Evolutionary conservation across 306 rosid genomes (phyloP), one percentile per base, ranked within the genome.

Genomic region (Fragaria ananassa): DNA sequence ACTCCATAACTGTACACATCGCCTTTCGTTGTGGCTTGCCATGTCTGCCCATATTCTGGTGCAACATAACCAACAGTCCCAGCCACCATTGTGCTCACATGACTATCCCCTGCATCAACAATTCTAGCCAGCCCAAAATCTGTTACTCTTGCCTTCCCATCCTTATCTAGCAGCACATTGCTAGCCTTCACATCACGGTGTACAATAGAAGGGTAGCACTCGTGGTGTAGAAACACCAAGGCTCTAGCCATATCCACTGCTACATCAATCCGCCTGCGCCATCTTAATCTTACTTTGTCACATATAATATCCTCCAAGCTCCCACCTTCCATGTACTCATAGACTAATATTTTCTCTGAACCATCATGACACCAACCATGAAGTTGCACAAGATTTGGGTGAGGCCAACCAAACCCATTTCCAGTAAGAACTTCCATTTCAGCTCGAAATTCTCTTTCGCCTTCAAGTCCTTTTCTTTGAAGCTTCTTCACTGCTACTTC

Each of bases 1-100:
- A 96, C 96, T 13, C 98, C 99, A 54, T 76, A 96, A 81, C 99
- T 96, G 31, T 96, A 96, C 41, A 96, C 98, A 50, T 96, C 98
- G 0, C 99, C 99, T 66, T 92, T 92, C 8, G 98, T 89, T 0
- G 96, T 92, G 10, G 99, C 99, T 70, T 87, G 92, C 98, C 97
- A 92, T 74, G 97, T 96, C 60, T 96, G 99, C 34, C 97, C 97
- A 79, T 92, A 92, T 78, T 96, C 98, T 0, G 98, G 97, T 42
- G 98, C 99, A 75, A 96, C 98, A 67, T 96, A 96, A 11, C 99
- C 99, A 25, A 96, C 79, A 7, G 99, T 96, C 57, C 98, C 99
- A 0, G 99, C 99, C 68, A 96, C 93, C 88, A 89, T 86, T 25
- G 98, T 96, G 83, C 97, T 96, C 56, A 96, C 99, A 74, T 96